Evolutionary conservation across 768 basidiomycete genomes (phyloP), one percentile per base, ranked within the genome.

Genomic region (Collybiopsis confluens): DNA sequence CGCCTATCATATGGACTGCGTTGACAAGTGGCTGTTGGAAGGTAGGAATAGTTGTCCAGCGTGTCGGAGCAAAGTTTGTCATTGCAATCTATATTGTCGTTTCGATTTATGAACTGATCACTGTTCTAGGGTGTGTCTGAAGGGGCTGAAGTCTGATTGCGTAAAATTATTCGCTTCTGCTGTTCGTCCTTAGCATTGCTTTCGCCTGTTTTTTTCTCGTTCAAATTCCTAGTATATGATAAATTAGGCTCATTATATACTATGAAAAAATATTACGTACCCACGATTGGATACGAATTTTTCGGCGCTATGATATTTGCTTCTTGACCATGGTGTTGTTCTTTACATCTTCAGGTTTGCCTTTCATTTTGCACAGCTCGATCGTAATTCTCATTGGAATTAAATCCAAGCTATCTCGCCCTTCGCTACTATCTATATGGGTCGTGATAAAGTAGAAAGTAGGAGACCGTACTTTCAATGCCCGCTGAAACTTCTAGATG

Each of bases 371-470:
- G 47, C 9, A 26, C 36, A 26, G 16, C n/a, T n/a, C n/a, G 21
- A 59, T 16, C 33, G 24, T 16, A 16, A 40, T 28, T 11, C 58
- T 30, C 62, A 23, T 58, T 15, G 59, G 21, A 56, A n/a, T n/a
- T 27, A 21, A 13, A 15, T 1, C 26, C 1, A 58, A 91, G 89
- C 72, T 43, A 70, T 75, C 15, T 67, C 80, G 42, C 90, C 92
- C 1, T 73, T 89, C 1, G 83, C 76, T 7, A 81, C 72, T 24
- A 73, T 98, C 54, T 98, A 96, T 70, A 97, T 98, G 94, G 94
- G 96, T 26, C 85, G 83, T 65, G 96, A 99, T 79, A 98, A 99
- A 73, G 87, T 93, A 56, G 92, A 97, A 74, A 93, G 91, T 93
- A 62, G 64, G 87, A 35, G 18, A 30, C n/a, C 7, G n/a, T 30